phyloP scores from a whole-genome alignment of 345 rosid species.

The Durio zibethinus region DNA sequence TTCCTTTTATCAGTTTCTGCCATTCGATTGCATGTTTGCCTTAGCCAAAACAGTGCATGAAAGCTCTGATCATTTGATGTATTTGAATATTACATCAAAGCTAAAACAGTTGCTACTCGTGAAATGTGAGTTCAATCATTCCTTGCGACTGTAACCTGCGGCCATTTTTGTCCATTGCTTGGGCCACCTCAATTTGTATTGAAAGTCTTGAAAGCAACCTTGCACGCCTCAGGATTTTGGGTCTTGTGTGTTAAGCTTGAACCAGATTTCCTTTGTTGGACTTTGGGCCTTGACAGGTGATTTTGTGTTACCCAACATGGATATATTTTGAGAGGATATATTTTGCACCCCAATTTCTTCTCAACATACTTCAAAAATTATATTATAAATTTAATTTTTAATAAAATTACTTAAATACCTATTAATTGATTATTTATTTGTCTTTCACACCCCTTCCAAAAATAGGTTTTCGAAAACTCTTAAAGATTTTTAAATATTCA shows the following conservation, averaged over 20 bases:
- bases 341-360: too few species aligned
- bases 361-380: too few species aligned
- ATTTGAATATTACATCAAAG: background rate
- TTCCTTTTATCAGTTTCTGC: background rate
- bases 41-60: constrained; percentile 26
- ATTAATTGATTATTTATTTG: too few species aligned
- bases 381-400: too few species aligned
- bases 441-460: too few species aligned
- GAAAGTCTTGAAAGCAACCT: background rate
- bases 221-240: background rate
- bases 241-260: background rate
- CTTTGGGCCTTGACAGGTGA: background rate
- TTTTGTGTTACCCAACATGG: background rate
- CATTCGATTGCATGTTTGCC: constrained; percentile 8
- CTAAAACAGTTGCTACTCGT: background rate
- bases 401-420: too few species aligned
- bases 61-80: too few species aligned
- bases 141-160: background rate
- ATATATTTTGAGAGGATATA: background rate
- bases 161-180: background rate
- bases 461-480: too few species aligned
- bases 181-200: background rate
- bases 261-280: background rate
- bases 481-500: too few species aligned
- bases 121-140: background rate